These are phyloP conservation scores for Neurospora sp. DNA, from an alignment of 495 filamentous ascomycete genomes.

Conservation along the genomic window DNA sequence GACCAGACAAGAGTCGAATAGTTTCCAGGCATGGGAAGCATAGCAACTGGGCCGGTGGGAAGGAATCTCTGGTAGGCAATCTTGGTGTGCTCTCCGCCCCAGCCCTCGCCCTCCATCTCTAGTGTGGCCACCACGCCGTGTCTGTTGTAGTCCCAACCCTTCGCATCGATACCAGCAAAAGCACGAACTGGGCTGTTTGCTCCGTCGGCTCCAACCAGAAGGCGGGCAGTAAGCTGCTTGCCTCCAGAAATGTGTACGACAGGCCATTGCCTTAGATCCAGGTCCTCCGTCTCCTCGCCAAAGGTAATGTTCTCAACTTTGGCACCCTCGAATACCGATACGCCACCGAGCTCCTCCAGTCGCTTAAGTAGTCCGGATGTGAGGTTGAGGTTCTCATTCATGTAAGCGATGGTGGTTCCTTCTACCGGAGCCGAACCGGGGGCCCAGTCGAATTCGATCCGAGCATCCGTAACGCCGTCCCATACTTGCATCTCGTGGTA, in stretches of 20 bases:
- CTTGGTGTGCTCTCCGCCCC: slow-evolving; percentile 45
- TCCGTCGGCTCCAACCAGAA: slow-evolving; percentile 90
- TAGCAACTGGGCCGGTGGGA: slow-evolving; percentile 80
- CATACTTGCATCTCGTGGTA: slow-evolving; percentile 95
- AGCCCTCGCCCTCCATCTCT: slow-evolving; percentile 49
- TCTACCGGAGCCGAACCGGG: slow-evolving; percentile 33
- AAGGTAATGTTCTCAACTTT: slow-evolving; percentile 68
- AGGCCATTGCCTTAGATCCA: slow-evolving; percentile 81
- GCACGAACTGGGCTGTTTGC: slow-evolving; percentile 86
- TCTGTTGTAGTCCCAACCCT: slow-evolving; percentile 88
- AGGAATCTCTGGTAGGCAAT: slow-evolving; percentile 94
- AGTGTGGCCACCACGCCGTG: slow-evolving; percentile 89
- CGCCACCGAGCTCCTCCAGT: slow-evolving; percentile 55
- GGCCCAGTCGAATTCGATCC: slow-evolving; percentile 79
- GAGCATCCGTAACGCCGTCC: slow-evolving; percentile 82
- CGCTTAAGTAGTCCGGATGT: slow-evolving; percentile 63
- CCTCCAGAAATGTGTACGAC: slow-evolving; percentile 57
- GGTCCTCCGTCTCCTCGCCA: slow-evolving; percentile 55
- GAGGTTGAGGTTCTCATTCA: slow-evolving; percentile 91
- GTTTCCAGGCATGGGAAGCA: slow-evolving; percentile 79
- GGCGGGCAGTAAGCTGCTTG: slow-evolving; percentile 59
- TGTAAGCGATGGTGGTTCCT: slow-evolving; percentile 68
- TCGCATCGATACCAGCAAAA: slow-evolving; percentile 75
- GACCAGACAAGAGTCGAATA: slow-evolving; percentile 87
- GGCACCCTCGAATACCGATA: slow-evolving; percentile 62